Conservation (phyloP, 768 basidiomycete genomes). For the Lenzites betulinus region DNA sequence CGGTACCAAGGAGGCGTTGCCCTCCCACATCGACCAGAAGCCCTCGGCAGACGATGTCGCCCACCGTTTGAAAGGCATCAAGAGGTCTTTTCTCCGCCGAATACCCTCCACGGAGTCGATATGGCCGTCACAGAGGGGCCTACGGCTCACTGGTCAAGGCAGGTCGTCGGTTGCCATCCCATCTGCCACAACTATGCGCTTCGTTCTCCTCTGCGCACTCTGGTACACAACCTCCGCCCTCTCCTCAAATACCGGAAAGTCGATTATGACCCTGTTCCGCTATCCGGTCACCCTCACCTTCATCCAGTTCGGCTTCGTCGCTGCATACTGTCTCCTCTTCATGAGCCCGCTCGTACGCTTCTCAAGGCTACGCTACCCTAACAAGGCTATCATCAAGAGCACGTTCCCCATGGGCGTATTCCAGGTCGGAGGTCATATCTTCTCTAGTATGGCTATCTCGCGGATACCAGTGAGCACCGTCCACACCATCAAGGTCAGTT, state of each 20-base stretch:
- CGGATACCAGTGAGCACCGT: constrained; percentile 96
- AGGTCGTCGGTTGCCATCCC: constrained; percentile 18
- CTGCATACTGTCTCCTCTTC: constrained; percentile 80
- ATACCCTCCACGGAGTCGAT: constrained; percentile 14
- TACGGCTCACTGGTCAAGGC: constrained; percentile 9
- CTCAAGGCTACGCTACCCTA: constrained; percentile 70
- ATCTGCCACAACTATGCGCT: constrained; percentile 44
- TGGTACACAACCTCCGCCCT: constrained; percentile 96
- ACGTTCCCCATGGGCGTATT: constrained; percentile 97
- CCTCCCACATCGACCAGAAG: constrained; percentile 19
- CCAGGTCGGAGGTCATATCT: constrained; percentile 97
- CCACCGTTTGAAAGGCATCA: constrained; percentile 19
- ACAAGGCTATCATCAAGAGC: constrained; percentile 66
- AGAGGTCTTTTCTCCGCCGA: constrained; percentile 17
- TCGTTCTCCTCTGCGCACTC: constrained; percentile 79
- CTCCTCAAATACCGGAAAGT: constrained; percentile 95
- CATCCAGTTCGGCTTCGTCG: constrained; percentile 95
- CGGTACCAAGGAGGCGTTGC: constrained; percentile 15
- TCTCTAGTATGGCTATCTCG: constrained; percentile 96
- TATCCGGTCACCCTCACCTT: constrained; percentile 98
- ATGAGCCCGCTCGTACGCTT: constrained; percentile 76
- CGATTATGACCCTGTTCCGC: constrained; percentile 88
- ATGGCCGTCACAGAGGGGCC: constrained; percentile 11
- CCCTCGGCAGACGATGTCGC: constrained; percentile 18
- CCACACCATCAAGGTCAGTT: constrained; percentile 94